Evolutionary conservation across 2,329 filamentous ascomycete species (phyloP).

Genomic region (Beauveria australis): DNA sequence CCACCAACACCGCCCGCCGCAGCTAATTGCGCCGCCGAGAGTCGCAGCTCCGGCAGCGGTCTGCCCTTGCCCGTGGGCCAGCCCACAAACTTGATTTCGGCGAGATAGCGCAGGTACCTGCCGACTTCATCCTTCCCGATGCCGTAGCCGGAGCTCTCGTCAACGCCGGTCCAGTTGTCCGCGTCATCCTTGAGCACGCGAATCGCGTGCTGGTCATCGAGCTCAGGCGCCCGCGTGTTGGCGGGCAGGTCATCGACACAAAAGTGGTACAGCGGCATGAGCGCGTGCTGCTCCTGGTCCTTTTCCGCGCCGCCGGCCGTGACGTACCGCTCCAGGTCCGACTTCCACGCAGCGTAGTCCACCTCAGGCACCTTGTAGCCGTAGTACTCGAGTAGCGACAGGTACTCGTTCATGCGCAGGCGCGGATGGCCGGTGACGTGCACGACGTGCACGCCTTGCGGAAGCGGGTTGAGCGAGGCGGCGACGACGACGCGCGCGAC

Average conservation of each 20-base stretch:
- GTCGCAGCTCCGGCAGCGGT: too few species aligned
- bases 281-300: constrained; percentile 22
- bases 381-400: constrained; percentile 61
- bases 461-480: constrained; percentile 55
- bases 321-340: constrained; percentile 21
- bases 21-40: too few species aligned
- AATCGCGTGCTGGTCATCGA: constrained; percentile 59
- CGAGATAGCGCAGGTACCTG: constrained; percentile 21
- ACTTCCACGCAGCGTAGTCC: constrained; percentile 45
- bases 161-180: constrained; percentile 48
- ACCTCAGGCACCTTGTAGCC: constrained; percentile 68
- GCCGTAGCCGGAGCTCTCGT: constrained; percentile 40
- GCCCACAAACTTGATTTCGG: constrained; percentile 22
- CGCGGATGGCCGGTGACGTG: constrained; percentile 77
- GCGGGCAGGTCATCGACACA: constrained; percentile 59
- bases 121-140: constrained; percentile 20
- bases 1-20: too few species aligned
- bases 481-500: constrained; percentile 76
- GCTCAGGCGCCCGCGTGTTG: constrained; percentile 59
- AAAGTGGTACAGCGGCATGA: constrained; percentile 63
- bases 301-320: constrained; percentile 19
- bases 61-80: constrained; percentile 17
- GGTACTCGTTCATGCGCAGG: constrained; percentile 68
- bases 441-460: constrained; percentile 45
- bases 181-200: constrained; percentile 56